Evolutionary conservation across 176 grass and related monocot genomes (phyloP), one percentile per base, ranked within the genome.

Genomic region (Oryza coarctata): DNA sequence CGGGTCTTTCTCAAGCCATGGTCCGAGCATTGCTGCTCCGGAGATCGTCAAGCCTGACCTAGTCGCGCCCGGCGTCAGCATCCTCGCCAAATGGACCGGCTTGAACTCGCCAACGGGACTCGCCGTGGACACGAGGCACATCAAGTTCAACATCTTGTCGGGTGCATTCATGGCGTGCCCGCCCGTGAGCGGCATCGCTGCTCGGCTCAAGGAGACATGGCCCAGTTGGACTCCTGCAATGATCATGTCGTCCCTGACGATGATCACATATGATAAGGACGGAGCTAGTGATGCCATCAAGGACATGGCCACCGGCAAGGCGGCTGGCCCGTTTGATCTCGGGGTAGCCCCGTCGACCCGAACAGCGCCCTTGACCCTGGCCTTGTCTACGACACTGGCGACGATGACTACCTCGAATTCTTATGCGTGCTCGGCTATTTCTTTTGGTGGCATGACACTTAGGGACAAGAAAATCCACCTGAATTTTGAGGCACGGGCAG

Each of bases 31-130:
- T 61, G 44, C 30, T 4, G 84, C 80, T 4, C 76, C 71, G 7
- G 69, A 81, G 77, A 69, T 94, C 83, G 39, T 94, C 50, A 94
- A 94, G 65, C 92, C 88, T 3, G 92, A 94, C 76, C 18, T 94
- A 1, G 64, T 84, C 14, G 92, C 88, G 15, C 92, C 92, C 1
- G 92, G 89, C 5, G 83, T 94, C 58, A 80, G 84, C 74, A 94
- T 94, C 69, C 75, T 94, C 3, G 92, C 88, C 1, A 87, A 82
- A 1, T 96, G 90, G 90, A 61, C 83, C 0, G 74, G 74, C 18
- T 20, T 2, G 1, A 38, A 12, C 72, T 76, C 82, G 3, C 90
- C 93, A 0, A 71, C 88, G 0, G 63, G 34, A 5, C 45, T 80
- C 7, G 66, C 26, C 28, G 14, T 29, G 20, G 90, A 95, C 87